Conservation (phyloP, 805 yeast species). For the Komagataella populi region DNA sequence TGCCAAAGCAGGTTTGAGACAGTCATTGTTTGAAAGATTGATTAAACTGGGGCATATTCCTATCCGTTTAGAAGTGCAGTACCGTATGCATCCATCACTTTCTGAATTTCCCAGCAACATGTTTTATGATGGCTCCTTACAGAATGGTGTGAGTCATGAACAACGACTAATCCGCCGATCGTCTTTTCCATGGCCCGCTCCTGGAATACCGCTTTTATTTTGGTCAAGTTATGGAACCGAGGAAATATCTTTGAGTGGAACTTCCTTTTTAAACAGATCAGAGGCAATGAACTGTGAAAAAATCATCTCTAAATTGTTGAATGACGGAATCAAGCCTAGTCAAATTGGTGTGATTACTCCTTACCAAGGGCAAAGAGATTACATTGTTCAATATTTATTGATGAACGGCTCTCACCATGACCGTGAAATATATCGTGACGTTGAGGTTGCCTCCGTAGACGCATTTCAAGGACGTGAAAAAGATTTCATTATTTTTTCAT, state of each 20-base stretch:
- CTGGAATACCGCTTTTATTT: constrained; percentile 84
- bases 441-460: constrained; percentile 77
- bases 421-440: constrained; percentile 48
- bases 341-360: constrained; percentile 93
- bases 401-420: constrained; percentile 51
- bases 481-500: constrained; percentile 34
- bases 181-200: constrained; percentile 86
- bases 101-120: constrained; percentile 82
- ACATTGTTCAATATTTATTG: constrained; percentile 64
- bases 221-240: constrained; percentile 87
- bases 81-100: constrained; percentile 86
- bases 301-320: constrained; percentile 45
- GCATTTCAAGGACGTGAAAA: constrained; percentile 51
- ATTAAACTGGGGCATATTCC: constrained; percentile 76
- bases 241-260: constrained; percentile 67
- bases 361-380: constrained; percentile 87
- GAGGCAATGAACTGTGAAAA: constrained; percentile 87
- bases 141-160: constrained; percentile 78
- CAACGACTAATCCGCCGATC: constrained; percentile 44
- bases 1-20: constrained; percentile 75
- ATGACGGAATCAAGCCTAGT: constrained; percentile 62
- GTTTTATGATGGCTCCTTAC: constrained; percentile 87
- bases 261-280: constrained; percentile 69
- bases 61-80: constrained; percentile 78
- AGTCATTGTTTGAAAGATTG: constrained; percentile 79